A percentile compares a stretch with the other conserved stretches of the same genome.
These are phyloP conservation scores for Ulvella scutata DNA, from an alignment of 139 green algal species.

Conservation along the genomic window DNA sequence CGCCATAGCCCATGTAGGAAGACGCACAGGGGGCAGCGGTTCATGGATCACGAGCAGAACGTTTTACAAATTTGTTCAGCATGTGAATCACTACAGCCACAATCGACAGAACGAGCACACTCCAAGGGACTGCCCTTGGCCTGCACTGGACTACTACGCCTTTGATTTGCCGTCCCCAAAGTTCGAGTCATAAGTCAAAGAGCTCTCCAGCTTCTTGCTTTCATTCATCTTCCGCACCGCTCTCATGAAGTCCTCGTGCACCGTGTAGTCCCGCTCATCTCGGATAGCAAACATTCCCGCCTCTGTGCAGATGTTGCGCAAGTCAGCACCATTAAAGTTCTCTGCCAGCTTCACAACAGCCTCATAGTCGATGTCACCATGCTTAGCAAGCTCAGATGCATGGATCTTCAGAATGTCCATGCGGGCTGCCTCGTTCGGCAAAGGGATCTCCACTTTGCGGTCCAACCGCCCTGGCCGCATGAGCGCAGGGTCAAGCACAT, in stretches of 20 bases:
- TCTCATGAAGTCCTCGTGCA: conserved; percentile 99
- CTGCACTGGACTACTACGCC: not conserved
- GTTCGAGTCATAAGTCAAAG: conserved; percentile 50
- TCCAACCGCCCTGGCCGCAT: conserved; percentile 89
- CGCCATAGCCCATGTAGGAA: too few relatives aligned
- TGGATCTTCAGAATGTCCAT: conserved; percentile 99
- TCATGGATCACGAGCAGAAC: too few relatives aligned
- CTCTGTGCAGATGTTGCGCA: conserved; percentile 99
- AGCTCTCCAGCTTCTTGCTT: conserved; percentile 94
- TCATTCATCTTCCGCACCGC: conserved; percentile 94
- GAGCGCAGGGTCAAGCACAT: conserved; percentile 95
- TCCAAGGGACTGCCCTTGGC: not conserved
- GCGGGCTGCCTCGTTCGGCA: conserved; percentile 91
- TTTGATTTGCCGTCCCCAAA: conserved; percentile 46
- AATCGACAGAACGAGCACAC: too few relatives aligned
- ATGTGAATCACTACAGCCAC: too few relatives aligned
- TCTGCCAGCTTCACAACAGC: conserved; percentile 91
- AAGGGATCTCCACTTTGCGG: conserved; percentile 98
- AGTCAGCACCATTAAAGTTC: conserved; percentile 95
- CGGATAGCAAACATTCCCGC: conserved; percentile 96
- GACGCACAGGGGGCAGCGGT: too few relatives aligned
- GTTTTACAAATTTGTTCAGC: too few relatives aligned
- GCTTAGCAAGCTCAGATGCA: conserved; percentile 79
- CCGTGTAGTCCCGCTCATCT: conserved; percentile 89
- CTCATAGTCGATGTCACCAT: conserved; percentile 99